Evolutionary conservation across 768 basidiomycete genomes (phyloP).

Genomic region (Lactarius pseudohatsudake): DNA sequence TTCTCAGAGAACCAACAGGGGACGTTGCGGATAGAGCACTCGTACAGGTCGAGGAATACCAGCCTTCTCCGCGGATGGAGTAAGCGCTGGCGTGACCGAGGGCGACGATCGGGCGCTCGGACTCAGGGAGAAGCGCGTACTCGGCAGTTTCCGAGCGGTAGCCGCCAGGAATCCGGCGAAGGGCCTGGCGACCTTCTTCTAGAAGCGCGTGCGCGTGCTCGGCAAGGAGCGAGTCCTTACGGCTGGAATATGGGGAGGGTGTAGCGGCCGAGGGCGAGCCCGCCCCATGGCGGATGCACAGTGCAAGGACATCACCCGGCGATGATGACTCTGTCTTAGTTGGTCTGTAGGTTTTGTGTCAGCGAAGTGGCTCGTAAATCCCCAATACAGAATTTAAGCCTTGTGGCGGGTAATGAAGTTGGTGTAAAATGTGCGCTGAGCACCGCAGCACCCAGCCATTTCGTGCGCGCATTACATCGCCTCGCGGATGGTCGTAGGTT

Average conservation of each 20-base stretch:
- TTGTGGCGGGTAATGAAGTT: conserved; percentile 10
- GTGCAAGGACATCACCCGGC: conserved; percentile 31
- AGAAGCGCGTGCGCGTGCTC: conserved; percentile 21
- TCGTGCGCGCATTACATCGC: conserved; percentile 14
- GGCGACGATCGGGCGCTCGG: conserved; percentile 25
- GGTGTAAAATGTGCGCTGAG: conserved; percentile 24
- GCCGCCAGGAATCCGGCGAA: conserved; percentile 8
- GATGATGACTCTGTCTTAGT: conserved; percentile 24
- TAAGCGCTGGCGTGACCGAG: conserved; percentile 29
- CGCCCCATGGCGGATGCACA: conserved; percentile 30
- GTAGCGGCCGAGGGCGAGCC: conserved; percentile 27
- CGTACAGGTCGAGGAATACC: conserved; percentile 29
- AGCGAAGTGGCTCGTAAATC: neutral
- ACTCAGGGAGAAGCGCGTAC: conserved; percentile 28
- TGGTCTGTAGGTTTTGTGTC: neutral
- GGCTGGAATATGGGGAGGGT: conserved; percentile 20
- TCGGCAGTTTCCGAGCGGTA: conserved; percentile 24
- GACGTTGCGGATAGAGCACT: conserved; percentile 25
- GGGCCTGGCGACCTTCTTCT: conserved; percentile 2
- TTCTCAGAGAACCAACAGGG: conserved; percentile 28
- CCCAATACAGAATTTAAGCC: neutral
- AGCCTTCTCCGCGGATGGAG: conserved; percentile 20
- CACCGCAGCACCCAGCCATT: conserved; percentile 23
- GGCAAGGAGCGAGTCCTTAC: conserved; percentile 22
- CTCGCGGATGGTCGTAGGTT: conserved; percentile 20